Conservation (phyloP, 306 rosid species). For the Senna siamea region DNA sequence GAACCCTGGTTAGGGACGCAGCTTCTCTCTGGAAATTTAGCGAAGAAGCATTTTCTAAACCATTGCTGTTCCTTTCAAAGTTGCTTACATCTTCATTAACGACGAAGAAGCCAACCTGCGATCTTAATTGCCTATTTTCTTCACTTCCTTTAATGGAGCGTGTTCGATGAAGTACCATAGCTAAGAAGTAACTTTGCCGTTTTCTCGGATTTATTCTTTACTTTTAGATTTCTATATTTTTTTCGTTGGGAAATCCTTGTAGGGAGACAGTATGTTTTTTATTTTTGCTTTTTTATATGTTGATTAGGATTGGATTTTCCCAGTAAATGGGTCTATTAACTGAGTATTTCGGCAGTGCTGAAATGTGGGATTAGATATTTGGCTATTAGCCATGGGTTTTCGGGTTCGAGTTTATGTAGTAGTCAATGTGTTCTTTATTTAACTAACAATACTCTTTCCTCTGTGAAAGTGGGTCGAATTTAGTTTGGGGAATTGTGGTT, state of each 20-base stretch:
- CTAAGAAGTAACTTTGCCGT: constrained; percentile 10
- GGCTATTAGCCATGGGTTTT: background rate
- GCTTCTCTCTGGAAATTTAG: background rate
- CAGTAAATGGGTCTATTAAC: background rate
- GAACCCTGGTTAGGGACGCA: background rate
- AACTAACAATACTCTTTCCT: background rate
- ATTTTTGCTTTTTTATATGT: background rate
- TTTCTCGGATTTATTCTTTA: background rate
- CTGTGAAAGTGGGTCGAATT: background rate
- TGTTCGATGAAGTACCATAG: constrained; percentile 7
- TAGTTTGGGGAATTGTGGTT: background rate
- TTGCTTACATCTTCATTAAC: background rate
- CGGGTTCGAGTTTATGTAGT: constrained; percentile 4
- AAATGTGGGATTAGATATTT: background rate
- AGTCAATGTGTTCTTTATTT: background rate
- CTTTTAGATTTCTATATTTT: background rate
- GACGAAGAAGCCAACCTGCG: background rate
- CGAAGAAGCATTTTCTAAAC: background rate
- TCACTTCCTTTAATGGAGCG: background rate
- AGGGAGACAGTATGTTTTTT: background rate
- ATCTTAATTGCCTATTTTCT: background rate
- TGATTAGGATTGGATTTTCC: constrained; percentile 1
- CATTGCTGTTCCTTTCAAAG: background rate
- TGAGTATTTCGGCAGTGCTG: background rate
- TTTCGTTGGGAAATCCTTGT: background rate